These are phyloP conservation scores for Echeveria elegans DNA, from an alignment of 164 flowering plant species.

Conservation along the genomic window DNA sequence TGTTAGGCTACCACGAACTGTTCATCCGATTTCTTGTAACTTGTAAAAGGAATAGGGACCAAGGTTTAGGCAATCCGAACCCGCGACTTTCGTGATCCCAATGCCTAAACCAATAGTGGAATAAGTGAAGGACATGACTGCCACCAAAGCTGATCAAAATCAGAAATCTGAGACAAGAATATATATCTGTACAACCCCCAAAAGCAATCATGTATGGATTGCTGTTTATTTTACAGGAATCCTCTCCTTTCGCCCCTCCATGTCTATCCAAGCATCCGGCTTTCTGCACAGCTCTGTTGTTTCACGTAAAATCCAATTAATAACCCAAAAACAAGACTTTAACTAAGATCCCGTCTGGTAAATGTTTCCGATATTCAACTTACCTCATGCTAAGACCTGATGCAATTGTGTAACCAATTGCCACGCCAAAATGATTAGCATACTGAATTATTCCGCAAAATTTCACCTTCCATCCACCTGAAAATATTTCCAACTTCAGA, in stretches of 20 bases:
- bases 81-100: background rate
- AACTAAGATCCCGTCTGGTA: background rate
- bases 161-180: background rate
- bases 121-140: background rate
- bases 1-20: background rate
- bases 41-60: too few species aligned
- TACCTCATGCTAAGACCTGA: background rate
- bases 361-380: background rate
- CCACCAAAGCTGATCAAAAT: background rate
- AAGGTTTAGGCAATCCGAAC: background rate
- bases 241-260: background rate
- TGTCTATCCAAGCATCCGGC: background rate
- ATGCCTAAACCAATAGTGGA: background rate
- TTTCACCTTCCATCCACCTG: background rate
- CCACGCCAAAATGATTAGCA: background rate
- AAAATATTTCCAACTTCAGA: background rate
- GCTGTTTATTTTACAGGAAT: background rate
- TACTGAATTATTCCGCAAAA: background rate
- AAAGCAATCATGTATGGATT: background rate
- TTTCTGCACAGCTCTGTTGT: background rate
- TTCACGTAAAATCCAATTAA: too few species aligned
- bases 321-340: background rate
- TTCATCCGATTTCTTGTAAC: background rate
- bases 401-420: background rate
- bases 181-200: background rate